phyloP scores from a whole-genome alignment of 768 basidiomycete species.

The Suillus ampliporus region DNA sequence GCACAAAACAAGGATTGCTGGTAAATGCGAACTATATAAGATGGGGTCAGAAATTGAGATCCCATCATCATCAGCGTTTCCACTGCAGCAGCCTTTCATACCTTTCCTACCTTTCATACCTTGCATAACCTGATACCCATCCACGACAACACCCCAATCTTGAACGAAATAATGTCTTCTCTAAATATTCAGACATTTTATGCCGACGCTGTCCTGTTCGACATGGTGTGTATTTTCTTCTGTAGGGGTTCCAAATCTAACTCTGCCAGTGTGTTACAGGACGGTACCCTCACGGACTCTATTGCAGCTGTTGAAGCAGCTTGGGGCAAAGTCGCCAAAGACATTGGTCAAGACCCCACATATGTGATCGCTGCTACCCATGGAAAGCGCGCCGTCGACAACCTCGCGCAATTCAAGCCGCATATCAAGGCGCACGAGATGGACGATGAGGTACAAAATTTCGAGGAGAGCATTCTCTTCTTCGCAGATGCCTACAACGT shows the following conservation, averaged over 20 bases:
- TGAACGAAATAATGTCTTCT: constrained; percentile 24
- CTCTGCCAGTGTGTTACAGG: constrained; percentile 44
- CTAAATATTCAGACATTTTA: constrained; percentile 44
- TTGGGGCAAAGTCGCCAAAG: constrained; percentile 73
- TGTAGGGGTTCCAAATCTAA: constrained; percentile 25
- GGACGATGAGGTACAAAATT: constrained; percentile 60
- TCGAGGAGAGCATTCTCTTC: constrained; percentile 69
- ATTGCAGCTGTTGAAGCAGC: constrained; percentile 78
- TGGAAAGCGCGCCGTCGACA: constrained; percentile 79
- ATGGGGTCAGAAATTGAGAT: background rate
- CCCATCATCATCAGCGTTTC: background rate
- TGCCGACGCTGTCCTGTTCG: constrained; percentile 67
- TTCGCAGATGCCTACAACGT: constrained; percentile 63
- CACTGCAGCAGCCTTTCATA: background rate
- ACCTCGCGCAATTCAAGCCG: constrained; percentile 67
- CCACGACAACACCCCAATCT: background rate
- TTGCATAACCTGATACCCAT: constrained; percentile 9
- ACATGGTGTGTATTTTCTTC: constrained; percentile 57
- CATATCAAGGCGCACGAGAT: constrained; percentile 59
- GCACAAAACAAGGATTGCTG: background rate
- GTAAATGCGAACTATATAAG: constrained; percentile 26
- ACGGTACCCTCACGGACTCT: constrained; percentile 76
- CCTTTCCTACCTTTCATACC: background rate
- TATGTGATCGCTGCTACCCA: constrained; percentile 78
- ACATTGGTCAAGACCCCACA: constrained; percentile 70